These are phyloP conservation scores for Rhodocollybia butyracea DNA, from an alignment of 768 basidiomycete species.

Conservation along the genomic window DNA sequence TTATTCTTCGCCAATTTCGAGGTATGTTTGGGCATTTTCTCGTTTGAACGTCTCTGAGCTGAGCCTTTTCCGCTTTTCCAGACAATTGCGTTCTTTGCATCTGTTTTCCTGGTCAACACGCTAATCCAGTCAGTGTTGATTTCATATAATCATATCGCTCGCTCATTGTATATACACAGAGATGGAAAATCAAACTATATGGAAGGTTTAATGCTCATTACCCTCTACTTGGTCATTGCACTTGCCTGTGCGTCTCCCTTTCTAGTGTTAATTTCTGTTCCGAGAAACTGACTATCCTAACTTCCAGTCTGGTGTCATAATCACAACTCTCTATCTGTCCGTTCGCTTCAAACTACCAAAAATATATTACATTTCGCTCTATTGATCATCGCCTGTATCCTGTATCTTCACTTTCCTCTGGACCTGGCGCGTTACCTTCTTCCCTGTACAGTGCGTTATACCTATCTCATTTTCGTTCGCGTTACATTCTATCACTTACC, in stretches of 20 bases:
- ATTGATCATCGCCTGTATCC: no score
- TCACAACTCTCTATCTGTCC: neutral
- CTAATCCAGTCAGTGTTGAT: conserved; percentile 57
- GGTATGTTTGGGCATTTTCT: conserved; percentile 31
- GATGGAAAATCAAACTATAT: conserved; percentile 90
- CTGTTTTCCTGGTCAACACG: conserved; percentile 84
- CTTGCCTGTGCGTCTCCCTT: conserved; percentile 59
- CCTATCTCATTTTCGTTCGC: no score
- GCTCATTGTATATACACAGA: conserved; percentile 26
- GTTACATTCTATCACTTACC: no score
- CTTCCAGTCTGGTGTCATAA: neutral
- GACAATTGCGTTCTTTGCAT: conserved; percentile 84
- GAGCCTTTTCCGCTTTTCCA: conserved; percentile 19
- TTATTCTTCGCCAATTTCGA: conserved; percentile 87
- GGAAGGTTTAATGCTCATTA: conserved; percentile 80
- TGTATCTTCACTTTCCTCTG: no score
- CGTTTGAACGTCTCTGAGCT: neutral
- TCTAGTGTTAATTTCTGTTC: neutral
- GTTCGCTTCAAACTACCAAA: neutral
- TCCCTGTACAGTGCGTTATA: no score
- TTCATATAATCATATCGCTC: neutral
- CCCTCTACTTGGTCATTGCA: conserved; percentile 78
- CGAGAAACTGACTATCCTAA: neutral
- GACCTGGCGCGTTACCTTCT: no score
- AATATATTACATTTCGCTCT: no score